These are phyloP conservation scores for Fraxinus platypoda DNA, from an alignment of 305 asterid genomes.

Conservation along the genomic window DNA sequence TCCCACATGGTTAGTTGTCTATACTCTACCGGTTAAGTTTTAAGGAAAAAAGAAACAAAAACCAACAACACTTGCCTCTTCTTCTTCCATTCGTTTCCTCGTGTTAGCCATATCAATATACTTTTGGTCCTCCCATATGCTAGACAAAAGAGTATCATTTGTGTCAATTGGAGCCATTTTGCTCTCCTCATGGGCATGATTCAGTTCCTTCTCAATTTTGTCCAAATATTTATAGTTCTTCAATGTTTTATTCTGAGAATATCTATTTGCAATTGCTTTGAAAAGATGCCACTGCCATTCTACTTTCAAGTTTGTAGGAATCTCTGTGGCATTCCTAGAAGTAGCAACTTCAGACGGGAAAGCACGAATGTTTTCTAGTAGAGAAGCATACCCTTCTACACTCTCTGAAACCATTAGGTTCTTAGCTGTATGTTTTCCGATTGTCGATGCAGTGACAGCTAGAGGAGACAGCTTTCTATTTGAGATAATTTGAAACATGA, in stretches of 20 bases:
- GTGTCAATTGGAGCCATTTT: slow-evolving; percentile 29
- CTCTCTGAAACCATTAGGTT: slow-evolving; percentile 74
- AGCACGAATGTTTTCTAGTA: slow-evolving; percentile 64
- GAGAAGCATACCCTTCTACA: slow-evolving; percentile 70
- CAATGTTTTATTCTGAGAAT: slow-evolving; percentile 29
- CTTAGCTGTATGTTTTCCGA: slow-evolving; percentile 58
- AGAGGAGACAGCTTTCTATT: slow-evolving; percentile 68
- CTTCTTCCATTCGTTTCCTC: slow-evolving; percentile 84
- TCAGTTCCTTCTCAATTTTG: slow-evolving; percentile 55
- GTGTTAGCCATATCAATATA: slow-evolving; percentile 43
- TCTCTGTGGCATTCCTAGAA: slow-evolving; percentile 41
- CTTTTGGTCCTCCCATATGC: slow-evolving; percentile 87
- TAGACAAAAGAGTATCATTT: slow-evolving; percentile 49
- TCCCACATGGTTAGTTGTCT: background rate
- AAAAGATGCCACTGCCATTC: slow-evolving; percentile 77
- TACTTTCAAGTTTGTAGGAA: slow-evolving; percentile 47
- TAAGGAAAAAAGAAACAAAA: slow-evolving; percentile 7
- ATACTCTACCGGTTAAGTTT: slow-evolving; percentile 2
- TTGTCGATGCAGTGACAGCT: slow-evolving; percentile 56
- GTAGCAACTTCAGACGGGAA: slow-evolving; percentile 77
- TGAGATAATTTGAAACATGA: slow-evolving; percentile 58
- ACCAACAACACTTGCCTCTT: slow-evolving; percentile 50
- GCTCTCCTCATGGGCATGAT: slow-evolving; percentile 41
- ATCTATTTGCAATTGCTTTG: slow-evolving; percentile 32
- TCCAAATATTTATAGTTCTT: slow-evolving; percentile 22